Base-by-base conservation (phyloP, 2,329 filamentous ascomycete species). In the Bipolaris bicolor region DNA sequence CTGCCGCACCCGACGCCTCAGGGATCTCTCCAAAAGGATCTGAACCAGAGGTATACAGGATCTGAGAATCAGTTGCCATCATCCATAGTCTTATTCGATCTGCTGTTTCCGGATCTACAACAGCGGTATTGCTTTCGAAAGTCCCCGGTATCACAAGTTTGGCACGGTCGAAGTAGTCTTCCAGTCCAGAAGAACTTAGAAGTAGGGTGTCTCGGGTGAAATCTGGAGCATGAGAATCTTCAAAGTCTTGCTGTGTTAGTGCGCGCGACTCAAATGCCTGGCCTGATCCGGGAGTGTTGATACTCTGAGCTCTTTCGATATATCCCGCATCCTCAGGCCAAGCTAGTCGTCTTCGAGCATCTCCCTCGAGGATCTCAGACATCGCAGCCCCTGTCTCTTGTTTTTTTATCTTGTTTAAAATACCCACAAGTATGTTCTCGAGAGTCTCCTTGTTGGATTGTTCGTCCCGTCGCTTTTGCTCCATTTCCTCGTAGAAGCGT, bases 101-200 rank as follows among this genome's bases (percentile, higher is more conserved):
- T 22, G 45, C 45, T 7, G 36, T 31, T 20, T 36, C 29, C 13
- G 45, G 29, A 10, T 47, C 45, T 36, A 31, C 45, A 47, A 47
- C 15, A 3, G 29, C 16, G 10, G 31, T 18, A 34, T 47, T 22
- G 13, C 3, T 36, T 9, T 47, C 45, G 5, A 18, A 33, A 34
- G 31, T 7, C 13, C 45, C 29, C 2, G 31, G 45, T 36, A 47
- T 47, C 18, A 15, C 20, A 18, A 47, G 29, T n/a, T 47, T 34
- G n/a, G 45, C 18, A 13, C 45, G 45, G 45, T 47, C 31, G 45
- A 47, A 47, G 7, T 24, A 24, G 10, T 36, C 45, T 47, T 47
- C 45, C 16, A 47, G 31, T 7, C 16, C 18, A 6, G 45, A 18
- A 1, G 45, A 47, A 18, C 18, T 34, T 6, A 47, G 13, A 2